Base-by-base conservation (phyloP, 768 basidiomycete species). In the Chalciporus sphaerocephalus region DNA sequence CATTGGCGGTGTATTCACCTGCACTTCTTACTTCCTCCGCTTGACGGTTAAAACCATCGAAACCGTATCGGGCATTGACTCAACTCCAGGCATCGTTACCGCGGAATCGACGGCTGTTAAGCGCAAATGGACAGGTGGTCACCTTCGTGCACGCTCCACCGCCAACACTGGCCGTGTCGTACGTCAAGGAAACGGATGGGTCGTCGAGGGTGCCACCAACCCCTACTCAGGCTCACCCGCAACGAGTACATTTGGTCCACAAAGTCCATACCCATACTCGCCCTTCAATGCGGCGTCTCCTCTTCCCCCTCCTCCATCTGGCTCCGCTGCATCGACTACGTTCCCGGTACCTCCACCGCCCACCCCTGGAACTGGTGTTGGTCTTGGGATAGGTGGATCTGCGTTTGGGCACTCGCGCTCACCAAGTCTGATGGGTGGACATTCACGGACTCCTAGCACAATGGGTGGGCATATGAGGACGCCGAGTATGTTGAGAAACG, bases 1-100 rank as follows among this genome's bases (percentile, higher is more conserved):
- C 38, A 75, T 99, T 22, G 95, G 95, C 11, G 92, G 92, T 4
- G 79, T 92, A 34, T 91, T 92, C 64, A 87, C 89, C 7, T 92
- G 89, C 68, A 77, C 84, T 65, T 82, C 84, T 40, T 88, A 88
- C 61, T 83, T 85, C 46, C 75, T 87, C 50, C 77, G 78, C 33
- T 72, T 86, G 38, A 77, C 79, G 18, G 65, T 70, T 40, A 80
- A 80, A 23, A 81, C 85, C 4, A 76, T 85, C 32, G 79, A 82
- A 48, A 81, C 79, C 10, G 83, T 87, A 40, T 74, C 73, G 3
- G 76, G 73, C 30, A 64, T 64, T 1, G 68, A 81, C 27, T 78
- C 77, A 17, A 66, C 73, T 8, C 75, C 75, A 8, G 74, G 74
- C 1, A 65, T 85, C 40, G 81, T 87, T 35, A 79, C 83, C 2